Evolutionary conservation across 306 rosid species (phyloP), one percentile per base, ranked within the genome.

Genomic region (Cucurbita moschata): DNA sequence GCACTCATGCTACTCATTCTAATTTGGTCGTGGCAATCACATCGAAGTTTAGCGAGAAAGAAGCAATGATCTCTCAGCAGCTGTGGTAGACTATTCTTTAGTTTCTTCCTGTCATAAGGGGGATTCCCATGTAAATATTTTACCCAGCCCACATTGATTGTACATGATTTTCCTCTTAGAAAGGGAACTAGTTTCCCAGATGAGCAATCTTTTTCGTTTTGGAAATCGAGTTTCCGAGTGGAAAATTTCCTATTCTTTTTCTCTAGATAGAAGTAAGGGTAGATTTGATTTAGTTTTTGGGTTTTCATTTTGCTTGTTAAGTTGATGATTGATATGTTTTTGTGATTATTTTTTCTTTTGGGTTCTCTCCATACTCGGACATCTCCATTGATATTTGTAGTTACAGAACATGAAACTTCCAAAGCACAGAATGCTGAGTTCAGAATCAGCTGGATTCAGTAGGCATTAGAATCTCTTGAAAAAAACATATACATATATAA

Each of bases 11-110:
- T 79, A 76, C 85, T 89, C 82, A 67, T 95, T 76, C 21, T 81
- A 18, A 59, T 86, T 76, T 95, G 97, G 99, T 82, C 96, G 6
- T 88, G 92, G 97, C 92, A 89, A 78, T 58, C 84, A 59, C 99
- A 85, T 77, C 86, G 68, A 72, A 82, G 80, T 82, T 63, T 95
- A 40, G 80, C 79, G 78, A 84, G 83, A 85, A 95, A 89, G 89
- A 82, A 89, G 96, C 88, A 58, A 81, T 89, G 78, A 82, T 70
- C 77, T 78, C 74, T 78, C 74, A 57, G 75, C 47, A 47, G 7
- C 46, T 4, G 60, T 40, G 61, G 71, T 79, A 83, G 82, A 75
- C 78, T 71, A 86, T 85, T 94, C 87, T 89, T 89, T 85, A 81
- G 86, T 86, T 88, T 80, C 94, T 84, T 85, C 64, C 68, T 76